These are phyloP conservation scores for Pelargonium fulgidum DNA, from an alignment of 441 rosid genomes.

Conservation along the genomic window DNA sequence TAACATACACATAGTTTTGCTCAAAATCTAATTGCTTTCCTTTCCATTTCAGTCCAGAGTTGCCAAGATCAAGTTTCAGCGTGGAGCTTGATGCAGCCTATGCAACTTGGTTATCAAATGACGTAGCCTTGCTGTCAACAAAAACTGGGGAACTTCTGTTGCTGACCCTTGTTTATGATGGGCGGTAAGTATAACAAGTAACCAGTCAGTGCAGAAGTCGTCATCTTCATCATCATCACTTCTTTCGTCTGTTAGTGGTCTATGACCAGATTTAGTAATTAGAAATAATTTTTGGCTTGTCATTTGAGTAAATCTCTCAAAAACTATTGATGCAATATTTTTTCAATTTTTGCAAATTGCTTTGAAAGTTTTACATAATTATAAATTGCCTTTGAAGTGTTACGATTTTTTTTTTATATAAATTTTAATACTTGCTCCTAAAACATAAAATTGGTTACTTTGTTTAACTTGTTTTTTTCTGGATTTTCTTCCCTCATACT, in stretches of 20 bases:
- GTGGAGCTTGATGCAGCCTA: slow-evolving; percentile 97
- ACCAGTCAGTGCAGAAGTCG: background rate
- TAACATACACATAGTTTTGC: background rate
- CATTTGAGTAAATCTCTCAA: background rate
- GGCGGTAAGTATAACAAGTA: slow-evolving; percentile 49
- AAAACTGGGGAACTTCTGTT: slow-evolving; percentile 88
- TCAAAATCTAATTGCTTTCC: slow-evolving; percentile 9
- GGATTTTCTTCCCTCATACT: background rate
- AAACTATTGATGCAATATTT: background rate
- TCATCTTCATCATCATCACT: background rate
- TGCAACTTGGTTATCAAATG: slow-evolving; percentile 76
- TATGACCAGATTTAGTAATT: slow-evolving; percentile 2
- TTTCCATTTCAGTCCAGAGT: slow-evolving; percentile 68
- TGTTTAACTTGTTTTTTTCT: background rate
- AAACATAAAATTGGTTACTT: background rate
- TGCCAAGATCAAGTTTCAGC: slow-evolving; percentile 77
- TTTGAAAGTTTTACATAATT: background rate
- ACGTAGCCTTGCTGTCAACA: slow-evolving; percentile 82
- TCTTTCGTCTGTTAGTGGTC: slow-evolving; percentile 3
- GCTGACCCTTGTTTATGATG: slow-evolving; percentile 87
- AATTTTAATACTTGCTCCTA: too few relatives aligned
- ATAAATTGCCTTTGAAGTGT: background rate
- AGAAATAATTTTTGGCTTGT: background rate
- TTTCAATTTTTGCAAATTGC: background rate
- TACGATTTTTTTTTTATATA: background rate